Conservation (phyloP, 805 yeast species). For the Myxozyma vanderwaltii region DNA sequence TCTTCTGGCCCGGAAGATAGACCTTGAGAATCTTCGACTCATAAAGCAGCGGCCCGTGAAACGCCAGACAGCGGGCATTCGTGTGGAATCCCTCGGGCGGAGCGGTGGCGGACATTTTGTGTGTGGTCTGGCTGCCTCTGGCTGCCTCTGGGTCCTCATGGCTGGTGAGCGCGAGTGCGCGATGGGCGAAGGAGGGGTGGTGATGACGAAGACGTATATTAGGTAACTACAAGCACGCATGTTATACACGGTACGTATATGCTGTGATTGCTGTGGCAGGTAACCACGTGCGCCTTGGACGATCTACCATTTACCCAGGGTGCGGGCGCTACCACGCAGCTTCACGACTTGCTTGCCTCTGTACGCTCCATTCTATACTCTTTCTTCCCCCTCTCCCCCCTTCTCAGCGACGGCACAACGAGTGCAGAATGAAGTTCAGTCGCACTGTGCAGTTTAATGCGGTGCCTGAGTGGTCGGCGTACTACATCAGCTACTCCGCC, state of each 20-base stretch:
- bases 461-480: conserved; percentile 96
- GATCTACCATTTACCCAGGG: neutral
- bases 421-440: conserved; percentile 76
- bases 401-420: neutral
- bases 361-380: neutral
- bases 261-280: neutral
- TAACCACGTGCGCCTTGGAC: neutral
- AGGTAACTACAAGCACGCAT: neutral
- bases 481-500: conserved; percentile 86
- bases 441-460: conserved; percentile 95
- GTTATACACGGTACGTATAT: neutral
- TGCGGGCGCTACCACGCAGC: neutral
- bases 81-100: conserved; percentile 33
- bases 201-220: neutral
- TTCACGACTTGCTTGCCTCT: neutral
- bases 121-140: neutral
- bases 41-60: conserved; percentile 86
- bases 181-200: neutral
- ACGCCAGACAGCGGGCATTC: conserved; percentile 62
- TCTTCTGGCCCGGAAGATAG: conserved; percentile 56
- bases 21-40: conserved; percentile 78
- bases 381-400: neutral
- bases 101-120: conserved; percentile 7
- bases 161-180: neutral
- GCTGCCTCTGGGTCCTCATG: neutral